phyloP scores from a whole-genome alignment of 768 basidiomycete genomes.

The Bullera alba region DNA sequence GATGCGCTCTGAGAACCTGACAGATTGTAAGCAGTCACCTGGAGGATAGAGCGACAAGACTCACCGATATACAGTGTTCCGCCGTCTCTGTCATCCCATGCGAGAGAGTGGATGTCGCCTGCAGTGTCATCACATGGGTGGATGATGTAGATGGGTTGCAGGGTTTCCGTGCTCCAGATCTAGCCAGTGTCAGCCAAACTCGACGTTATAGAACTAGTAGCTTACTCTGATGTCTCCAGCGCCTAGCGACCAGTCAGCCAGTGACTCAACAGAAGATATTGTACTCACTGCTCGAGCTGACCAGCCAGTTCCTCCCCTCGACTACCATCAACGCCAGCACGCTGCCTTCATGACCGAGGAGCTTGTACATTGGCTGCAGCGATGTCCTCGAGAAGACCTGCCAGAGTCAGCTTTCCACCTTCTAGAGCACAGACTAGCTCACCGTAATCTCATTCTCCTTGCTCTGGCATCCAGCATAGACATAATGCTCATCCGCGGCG shows the following conservation, averaged over 20 bases:
- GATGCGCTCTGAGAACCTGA: slow-evolving; percentile 76
- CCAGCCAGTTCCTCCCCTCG: slow-evolving; percentile 70
- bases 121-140: slow-evolving; percentile 73
- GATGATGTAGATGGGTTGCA: slow-evolving; percentile 64
- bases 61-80: slow-evolving; percentile 70
- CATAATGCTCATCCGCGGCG: slow-evolving; percentile 62
- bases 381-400: slow-evolving; percentile 81
- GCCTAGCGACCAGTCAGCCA: slow-evolving; percentile 50
- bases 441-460: slow-evolving; percentile 63
- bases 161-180: slow-evolving; percentile 73
- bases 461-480: slow-evolving; percentile 77
- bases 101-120: slow-evolving; percentile 79
- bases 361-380: slow-evolving; percentile 60
- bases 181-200: slow-evolving; percentile 41
- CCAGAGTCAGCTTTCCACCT: neutral
- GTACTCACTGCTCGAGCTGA: slow-evolving; percentile 74
- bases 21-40: neutral
- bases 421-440: slow-evolving; percentile 22
- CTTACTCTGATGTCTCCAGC: slow-evolving; percentile 79
- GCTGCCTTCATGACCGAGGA: slow-evolving; percentile 76
- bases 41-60: neutral
- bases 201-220: slow-evolving; percentile 6
- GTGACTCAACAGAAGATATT: neutral
- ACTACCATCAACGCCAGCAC: slow-evolving; percentile 73
- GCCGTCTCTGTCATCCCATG: slow-evolving; percentile 59